Evolutionary conservation across 1,284 basidiomycete species (phyloP), one percentile per base, ranked within the genome.

Genomic region (Porodaedalea pini): DNA sequence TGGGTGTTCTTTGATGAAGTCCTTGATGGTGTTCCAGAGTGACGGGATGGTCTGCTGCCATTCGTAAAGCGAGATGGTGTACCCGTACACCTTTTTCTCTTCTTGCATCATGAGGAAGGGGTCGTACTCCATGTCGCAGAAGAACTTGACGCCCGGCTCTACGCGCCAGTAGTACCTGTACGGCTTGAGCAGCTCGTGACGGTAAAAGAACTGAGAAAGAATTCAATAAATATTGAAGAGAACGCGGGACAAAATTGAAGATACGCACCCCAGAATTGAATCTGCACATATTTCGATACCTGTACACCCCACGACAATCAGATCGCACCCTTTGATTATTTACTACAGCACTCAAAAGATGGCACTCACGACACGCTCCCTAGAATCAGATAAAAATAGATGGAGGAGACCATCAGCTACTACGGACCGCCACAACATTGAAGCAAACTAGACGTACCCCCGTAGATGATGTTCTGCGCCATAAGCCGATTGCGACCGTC

Each of bases 141-240:
- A 89, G 67, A 83, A 89, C 67, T 85, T 81, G 61, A 92, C 83
- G 50, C 80, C 79, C 2, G 90, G 90, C 79, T 83, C 79, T 70
- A 92, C 84, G 66, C 86, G 76, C 92, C 92, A 94, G 71, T 94
- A 94, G 73, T 90, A 94, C 54, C 88, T 83, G 68, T 87, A 90
- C 31, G 80, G 76, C 55, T 80, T 75, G 21, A 92, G 71, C 5
- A 91, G 70, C 53, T 86, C 83, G 65, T 94, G 91, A 40, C 80
- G 77, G 73, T 84, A 93, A 73, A 92, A 90, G 72, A 84, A 89
- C 85, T 88, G 4, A 40, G 7, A 40, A 13, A 31, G 15, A 51
- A 34, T 10, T 36, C n/a, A 52, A 44, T 34, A 13, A 49, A 40
- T 53, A 56, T 44, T 58, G 64, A 59, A 54, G 61, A 54, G 50